Percentiles rank a stretch among this genome's conserved stretches.
These are phyloP conservation scores for Handroanthus guayacan DNA, from an alignment of 257 asterid genomes.

Conservation along the genomic window DNA sequence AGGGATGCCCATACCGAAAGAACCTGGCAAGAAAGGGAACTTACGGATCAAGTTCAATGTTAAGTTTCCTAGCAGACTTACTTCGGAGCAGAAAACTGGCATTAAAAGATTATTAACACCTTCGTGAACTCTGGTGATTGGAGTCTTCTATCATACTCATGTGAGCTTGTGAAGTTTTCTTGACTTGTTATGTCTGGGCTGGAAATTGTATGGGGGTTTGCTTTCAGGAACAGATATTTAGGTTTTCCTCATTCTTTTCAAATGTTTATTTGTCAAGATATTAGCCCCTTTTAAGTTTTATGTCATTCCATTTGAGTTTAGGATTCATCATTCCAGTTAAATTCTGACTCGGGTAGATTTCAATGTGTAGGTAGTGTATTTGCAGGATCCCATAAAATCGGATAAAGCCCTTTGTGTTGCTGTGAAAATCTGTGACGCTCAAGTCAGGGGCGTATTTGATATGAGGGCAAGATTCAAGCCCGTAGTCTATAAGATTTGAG, in stretches of 20 bases:
- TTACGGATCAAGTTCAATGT: slow-evolving; percentile 62
- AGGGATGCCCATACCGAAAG: slow-evolving; percentile 80
- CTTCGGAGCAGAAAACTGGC: slow-evolving; percentile 66
- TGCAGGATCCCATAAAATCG: no score
- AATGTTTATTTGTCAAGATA: neutral
- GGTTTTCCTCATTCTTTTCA: neutral
- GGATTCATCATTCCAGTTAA: no score
- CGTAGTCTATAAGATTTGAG: no score
- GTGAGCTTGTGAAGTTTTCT: slow-evolving; percentile 22
- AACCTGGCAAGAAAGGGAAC: slow-evolving; percentile 68
- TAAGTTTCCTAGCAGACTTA: slow-evolving; percentile 67
- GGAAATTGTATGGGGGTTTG: slow-evolving; percentile 9
- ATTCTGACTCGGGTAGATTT: no score
- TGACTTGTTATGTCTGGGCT: neutral
- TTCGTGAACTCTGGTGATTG: slow-evolving; percentile 30
- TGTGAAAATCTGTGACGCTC: no score
- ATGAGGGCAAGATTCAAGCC: no score
- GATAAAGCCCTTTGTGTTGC: no score
- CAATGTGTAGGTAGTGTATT: no score
- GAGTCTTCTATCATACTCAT: slow-evolving; percentile 22
- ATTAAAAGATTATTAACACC: slow-evolving; percentile 55
- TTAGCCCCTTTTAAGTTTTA: neutral
- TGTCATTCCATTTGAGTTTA: no score
- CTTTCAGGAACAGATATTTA: neutral
- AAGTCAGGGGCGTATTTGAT: no score